Evolutionary conservation across 208 protist genomes (phyloP), one percentile per base, ranked within the genome.

Genomic region (Trypanosoma rangeli): DNA sequence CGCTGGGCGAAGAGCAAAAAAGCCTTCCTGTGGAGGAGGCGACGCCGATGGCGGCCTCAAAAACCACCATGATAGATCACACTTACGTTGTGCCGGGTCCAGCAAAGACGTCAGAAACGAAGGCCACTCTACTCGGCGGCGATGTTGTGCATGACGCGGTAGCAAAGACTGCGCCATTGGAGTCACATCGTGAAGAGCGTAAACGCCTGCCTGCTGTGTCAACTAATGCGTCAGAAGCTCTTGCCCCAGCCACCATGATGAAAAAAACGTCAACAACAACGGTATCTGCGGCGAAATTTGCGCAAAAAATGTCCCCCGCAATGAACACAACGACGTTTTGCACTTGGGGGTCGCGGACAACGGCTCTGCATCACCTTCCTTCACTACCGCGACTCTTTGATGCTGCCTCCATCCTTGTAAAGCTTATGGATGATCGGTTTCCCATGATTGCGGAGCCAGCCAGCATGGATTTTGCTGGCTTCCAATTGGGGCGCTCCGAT

Each of bases 371-470:
- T 61, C 68, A 50, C 56, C 67, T 46, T 66, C 31, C 24, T 54
- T 57, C 20, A 66, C 62, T 39, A 33, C 63, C 56, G 28, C 58
- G 65, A 37, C 82, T 87, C 68, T 95, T 95, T 76, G 77, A 92
- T 70, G 55, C 75, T 37, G 59, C 65, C 39, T 93, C 87, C 18
- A 73, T 95, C 33, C 75, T 83, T 0, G 54, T 81, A 62, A 95
- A 93, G 59, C 71, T 95, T 42, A 78, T 70, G 8, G 84, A 85
- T 76, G 79, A 88, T 50, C 72, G 71, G 18, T 75, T 84, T 5
- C 76, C 85, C 13, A 74, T 87, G 64, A 74, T 78, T 52, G 39
- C 58, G 0, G 72, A 63, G 39, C 58, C 64, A 5, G 24, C 15
- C 46, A 52, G 68, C 44, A 58, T 73, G 29, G 58, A 56, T 7